Evolutionary conservation across 208 protist genomes (phyloP).

Genomic region (Jaenimonas drosophilae): DNA sequence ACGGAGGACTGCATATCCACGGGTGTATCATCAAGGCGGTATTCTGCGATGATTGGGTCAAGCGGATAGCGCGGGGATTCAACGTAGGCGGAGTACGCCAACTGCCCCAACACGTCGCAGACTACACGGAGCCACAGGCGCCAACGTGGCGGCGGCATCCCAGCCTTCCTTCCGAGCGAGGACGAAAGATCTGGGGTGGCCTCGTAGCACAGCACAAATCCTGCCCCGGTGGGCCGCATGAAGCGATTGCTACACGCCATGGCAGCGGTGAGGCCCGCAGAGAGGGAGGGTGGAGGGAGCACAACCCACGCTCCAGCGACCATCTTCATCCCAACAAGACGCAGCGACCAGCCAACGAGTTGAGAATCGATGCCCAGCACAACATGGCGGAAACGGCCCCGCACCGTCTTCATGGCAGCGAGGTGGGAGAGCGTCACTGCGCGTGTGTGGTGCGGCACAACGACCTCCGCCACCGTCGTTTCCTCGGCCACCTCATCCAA

Average conservation of each 20-base stretch:
- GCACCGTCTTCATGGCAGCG: constrained; percentile 13
- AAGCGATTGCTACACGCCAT: constrained; percentile 64
- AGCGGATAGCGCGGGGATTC: constrained; percentile 17
- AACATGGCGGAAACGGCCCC: constrained; percentile 34
- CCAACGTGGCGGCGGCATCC: constrained; percentile 1
- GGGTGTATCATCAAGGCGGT: constrained; percentile 24
- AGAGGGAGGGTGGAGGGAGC: constrained; percentile 33
- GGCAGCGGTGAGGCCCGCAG: constrained; percentile 19
- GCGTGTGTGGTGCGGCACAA: constrained; percentile 54
- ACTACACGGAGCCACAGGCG: constrained; percentile 57
- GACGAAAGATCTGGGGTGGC: constrained; percentile 9
- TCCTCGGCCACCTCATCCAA: no score
- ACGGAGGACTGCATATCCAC: constrained; percentile 11
- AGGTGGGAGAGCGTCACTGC: constrained; percentile 45
- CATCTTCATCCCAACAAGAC: constrained; percentile 49
- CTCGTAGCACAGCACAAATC: constrained; percentile 71
- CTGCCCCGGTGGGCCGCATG: constrained; percentile 55
- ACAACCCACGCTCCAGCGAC: constrained; percentile 56
- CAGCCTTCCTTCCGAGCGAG: not conserved
- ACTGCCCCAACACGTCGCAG: constrained; percentile 37
- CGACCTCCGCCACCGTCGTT: no score
- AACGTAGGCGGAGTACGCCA: constrained; percentile 23
- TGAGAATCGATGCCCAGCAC: constrained; percentile 50
- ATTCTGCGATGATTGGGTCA: constrained; percentile 37
- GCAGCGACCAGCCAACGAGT: constrained; percentile 27